These are phyloP conservation scores for Glebionis coronaria DNA, from an alignment of 129 eudicot species.

Conservation along the genomic window DNA sequence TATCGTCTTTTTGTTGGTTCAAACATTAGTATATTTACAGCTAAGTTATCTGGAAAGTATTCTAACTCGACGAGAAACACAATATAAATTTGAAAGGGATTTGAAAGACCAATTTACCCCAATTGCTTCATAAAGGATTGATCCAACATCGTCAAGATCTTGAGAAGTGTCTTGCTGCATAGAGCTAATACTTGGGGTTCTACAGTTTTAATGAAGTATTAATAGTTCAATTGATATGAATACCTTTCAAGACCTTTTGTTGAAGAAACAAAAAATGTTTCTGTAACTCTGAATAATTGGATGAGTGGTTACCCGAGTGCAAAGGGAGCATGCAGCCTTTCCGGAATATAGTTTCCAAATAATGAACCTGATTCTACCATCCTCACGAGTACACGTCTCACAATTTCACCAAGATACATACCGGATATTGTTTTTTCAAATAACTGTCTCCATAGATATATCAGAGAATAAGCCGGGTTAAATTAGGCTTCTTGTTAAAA, in stretches of 20 bases:
- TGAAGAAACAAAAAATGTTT: neutral
- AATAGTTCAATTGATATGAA: neutral
- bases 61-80: no score
- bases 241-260: neutral
- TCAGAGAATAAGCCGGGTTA: neutral
- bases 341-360: constrained; percentile 51
- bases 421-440: constrained; percentile 87
- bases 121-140: no score
- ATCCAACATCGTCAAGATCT: constrained; percentile 61
- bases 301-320: constrained; percentile 47
- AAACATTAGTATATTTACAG: neutral
- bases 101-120: no score
- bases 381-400: constrained; percentile 65
- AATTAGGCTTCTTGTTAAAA: neutral
- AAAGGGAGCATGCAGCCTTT: constrained; percentile 58
- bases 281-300: neutral
- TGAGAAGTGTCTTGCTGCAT: constrained; percentile 76
- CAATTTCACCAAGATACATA: constrained; percentile 96
- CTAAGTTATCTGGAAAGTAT: neutral
- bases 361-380: constrained; percentile 60
- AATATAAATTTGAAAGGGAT: no score
- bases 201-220: constrained; percentile 20
- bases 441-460: constrained; percentile 39
- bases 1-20: neutral
- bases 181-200: constrained; percentile 78